Base-by-base conservation (phyloP, 805 yeast genomes). In the Debaryomyces maramus region DNA sequence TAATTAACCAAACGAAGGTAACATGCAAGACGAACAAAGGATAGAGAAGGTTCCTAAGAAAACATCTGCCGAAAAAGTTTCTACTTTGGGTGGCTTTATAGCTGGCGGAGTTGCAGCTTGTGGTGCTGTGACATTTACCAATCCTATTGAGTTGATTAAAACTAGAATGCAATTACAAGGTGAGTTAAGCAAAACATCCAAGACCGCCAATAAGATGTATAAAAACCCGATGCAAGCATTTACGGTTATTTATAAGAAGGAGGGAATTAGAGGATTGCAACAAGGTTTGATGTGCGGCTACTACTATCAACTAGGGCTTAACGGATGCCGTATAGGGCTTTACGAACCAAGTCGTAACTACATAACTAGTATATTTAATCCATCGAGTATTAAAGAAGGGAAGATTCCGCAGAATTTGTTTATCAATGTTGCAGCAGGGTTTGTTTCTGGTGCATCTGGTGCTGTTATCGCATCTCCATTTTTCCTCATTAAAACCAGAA, bases 121-220 rank as follows among this genome's bases (percentile, higher is more conserved):
- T 70, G 93, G 95, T 39, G 98, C 99, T 0, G 99, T 93, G 32
- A 91, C 97, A 0, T 83, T 91, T 58, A 90, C 98, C 3, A 93
- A 93, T 60, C 99, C 99, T 5, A 84, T 93, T 47, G 99, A 93
- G 63, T 72, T 93, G 46, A 88, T 91, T 51, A 93, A 93, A 67
- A 93, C 96, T 6, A 73, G 98, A 67, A 86, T 91, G 95, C 99
- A 93, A 63, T 71, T 93, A 34, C 97, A 93, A 63, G 99, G 99
- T 44, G 98, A 93, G 65, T 72, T 91, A 37, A 68, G 78, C 9
- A 72, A 83, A 10, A 65, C 74, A 7, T 60, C 72, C 22, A 72
- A 67, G 4, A 67, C 74, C 29, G 74, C 72, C 17, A 73, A 82
- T 0, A 70, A 56, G 40, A 50, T 75, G 16, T 93, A 91, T 63